Evolutionary conservation across 306 rosid genomes (phyloP).

Genomic region (Quercus robur): DNA sequence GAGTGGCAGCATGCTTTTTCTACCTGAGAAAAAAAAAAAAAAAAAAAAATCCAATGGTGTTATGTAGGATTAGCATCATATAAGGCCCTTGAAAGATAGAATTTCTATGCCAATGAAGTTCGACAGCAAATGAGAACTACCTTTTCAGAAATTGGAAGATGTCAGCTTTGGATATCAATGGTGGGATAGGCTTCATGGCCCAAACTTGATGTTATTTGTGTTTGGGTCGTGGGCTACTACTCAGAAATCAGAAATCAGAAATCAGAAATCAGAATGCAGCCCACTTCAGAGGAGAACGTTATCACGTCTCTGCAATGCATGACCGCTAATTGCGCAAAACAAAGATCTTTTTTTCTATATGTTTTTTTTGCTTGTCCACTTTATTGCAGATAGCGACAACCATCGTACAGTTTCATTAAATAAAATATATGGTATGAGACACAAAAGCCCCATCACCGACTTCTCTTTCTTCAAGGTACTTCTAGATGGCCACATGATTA

Average conservation of each 20-base stretch:
- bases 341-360: neutral
- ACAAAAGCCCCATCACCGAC: slow-evolving; percentile 1
- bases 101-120: too few species aligned
- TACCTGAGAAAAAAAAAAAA: too few species aligned
- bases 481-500: neutral
- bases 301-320: neutral
- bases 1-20: too few species aligned
- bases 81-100: too few species aligned
- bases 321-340: slow-evolving; percentile 11
- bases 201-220: neutral
- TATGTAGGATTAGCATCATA: too few species aligned
- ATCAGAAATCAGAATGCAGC: neutral
- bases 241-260: neutral
- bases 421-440: too few species aligned
- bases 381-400: slow-evolving; percentile 10
- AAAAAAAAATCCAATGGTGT: too few species aligned
- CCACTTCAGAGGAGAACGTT: neutral
- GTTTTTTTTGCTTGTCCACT: neutral
- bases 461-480: neutral
- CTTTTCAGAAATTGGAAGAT: neutral
- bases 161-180: too few species aligned
- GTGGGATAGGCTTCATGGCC: too few species aligned
- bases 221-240: neutral
- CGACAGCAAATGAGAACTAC: too few species aligned
- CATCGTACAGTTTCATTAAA: neutral